phyloP scores from a whole-genome alignment of 768 basidiomycete species.

The Boletus pseudopeckii region DNA sequence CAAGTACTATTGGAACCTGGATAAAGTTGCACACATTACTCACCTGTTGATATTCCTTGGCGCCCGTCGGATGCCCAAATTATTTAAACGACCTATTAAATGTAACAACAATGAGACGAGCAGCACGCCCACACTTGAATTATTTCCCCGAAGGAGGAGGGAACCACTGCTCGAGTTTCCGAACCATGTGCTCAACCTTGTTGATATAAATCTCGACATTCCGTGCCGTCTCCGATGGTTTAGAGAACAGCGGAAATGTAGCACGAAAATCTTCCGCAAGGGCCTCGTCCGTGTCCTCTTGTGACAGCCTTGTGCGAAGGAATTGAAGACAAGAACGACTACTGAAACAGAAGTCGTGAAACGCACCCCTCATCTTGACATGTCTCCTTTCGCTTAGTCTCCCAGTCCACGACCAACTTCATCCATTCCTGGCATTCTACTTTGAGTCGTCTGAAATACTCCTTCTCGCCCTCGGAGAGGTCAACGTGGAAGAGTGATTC shows the following conservation, averaged over 20 bases:
- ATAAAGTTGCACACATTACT: no score
- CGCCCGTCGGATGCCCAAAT: not conserved
- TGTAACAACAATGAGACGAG: not conserved
- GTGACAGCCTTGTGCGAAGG: slow-evolving; percentile 6
- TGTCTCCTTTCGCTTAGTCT: slow-evolving; percentile 11
- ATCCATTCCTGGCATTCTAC: slow-evolving; percentile 21
- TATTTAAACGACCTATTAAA: not conserved
- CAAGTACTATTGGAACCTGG: not conserved
- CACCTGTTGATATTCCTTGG: not conserved
- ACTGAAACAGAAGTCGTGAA: not conserved
- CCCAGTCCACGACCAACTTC: slow-evolving; percentile 18
- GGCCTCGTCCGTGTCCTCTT: slow-evolving; percentile 8
- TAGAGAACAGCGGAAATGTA: slow-evolving; percentile 18
- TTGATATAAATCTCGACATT: slow-evolving; percentile 26
- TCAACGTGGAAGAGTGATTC: slow-evolving; percentile 21
- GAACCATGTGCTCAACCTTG: slow-evolving; percentile 26
- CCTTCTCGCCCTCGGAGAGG: slow-evolving; percentile 23
- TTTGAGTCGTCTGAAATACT: slow-evolving; percentile 15
- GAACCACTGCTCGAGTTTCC: slow-evolving; percentile 26
- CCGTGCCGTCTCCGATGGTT: slow-evolving; percentile 7
- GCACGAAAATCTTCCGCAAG: slow-evolving; percentile 24
- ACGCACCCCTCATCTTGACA: slow-evolving; percentile 8
- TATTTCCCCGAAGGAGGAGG: not conserved
- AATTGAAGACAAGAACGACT: not conserved
- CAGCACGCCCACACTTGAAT: no score